Percentiles rank a stretch among this genome's conserved stretches.
These are phyloP conservation scores for Lentinula guzmanii DNA, from an alignment of 768 basidiomycete species.

Conservation along the genomic window DNA sequence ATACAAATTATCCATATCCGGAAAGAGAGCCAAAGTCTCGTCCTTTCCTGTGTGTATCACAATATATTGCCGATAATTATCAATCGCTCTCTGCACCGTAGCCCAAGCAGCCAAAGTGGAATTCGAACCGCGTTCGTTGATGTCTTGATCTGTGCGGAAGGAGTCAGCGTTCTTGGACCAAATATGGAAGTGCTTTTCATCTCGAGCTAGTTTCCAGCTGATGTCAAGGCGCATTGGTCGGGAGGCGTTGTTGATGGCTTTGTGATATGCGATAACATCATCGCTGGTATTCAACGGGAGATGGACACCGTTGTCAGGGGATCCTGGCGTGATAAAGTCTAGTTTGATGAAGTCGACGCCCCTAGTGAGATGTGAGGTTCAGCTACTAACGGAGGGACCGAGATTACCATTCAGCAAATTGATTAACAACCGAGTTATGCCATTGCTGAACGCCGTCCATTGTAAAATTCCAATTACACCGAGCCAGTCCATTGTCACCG, in stretches of 20 bases:
- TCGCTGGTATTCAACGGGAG: slow-evolving; percentile 2
- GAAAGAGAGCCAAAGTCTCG: slow-evolving; percentile 1
- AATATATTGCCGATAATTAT: slow-evolving; percentile 9
- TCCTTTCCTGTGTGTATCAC: slow-evolving; percentile 2
- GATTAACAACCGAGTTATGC: slow-evolving; percentile 8
- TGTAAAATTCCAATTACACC: slow-evolving; percentile 7
- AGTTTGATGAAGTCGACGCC: slow-evolving; percentile 11
- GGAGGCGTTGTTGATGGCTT: slow-evolving; percentile 5
- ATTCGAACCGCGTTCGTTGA: slow-evolving; percentile 7
- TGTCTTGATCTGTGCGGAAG: slow-evolving; percentile 10
- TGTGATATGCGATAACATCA: slow-evolving; percentile 6
- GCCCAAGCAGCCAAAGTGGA: slow-evolving; percentile 5
- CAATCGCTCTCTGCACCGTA: slow-evolving; percentile 8
- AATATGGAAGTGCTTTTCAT: slow-evolving; percentile 3
- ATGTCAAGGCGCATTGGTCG: slow-evolving; percentile 11
- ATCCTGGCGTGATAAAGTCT: slow-evolving; percentile 11
- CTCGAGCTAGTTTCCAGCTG: slow-evolving; percentile 9
- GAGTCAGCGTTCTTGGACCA: slow-evolving; percentile 7
- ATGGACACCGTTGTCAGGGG: slow-evolving; percentile 5
- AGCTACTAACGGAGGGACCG: background rate
- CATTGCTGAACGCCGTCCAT: slow-evolving; percentile 8
- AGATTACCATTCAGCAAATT: slow-evolving; percentile 8
- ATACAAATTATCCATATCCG: slow-evolving; percentile 10
- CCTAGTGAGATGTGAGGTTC: background rate
- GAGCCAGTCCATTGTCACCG: slow-evolving; percentile 5